A percentile compares a stretch with the other conserved stretches of the same genome.
Evolutionary conservation across 2,329 filamentous ascomycete species (phyloP).

Genomic region (Mycosphaerelloides madeirae): DNA sequence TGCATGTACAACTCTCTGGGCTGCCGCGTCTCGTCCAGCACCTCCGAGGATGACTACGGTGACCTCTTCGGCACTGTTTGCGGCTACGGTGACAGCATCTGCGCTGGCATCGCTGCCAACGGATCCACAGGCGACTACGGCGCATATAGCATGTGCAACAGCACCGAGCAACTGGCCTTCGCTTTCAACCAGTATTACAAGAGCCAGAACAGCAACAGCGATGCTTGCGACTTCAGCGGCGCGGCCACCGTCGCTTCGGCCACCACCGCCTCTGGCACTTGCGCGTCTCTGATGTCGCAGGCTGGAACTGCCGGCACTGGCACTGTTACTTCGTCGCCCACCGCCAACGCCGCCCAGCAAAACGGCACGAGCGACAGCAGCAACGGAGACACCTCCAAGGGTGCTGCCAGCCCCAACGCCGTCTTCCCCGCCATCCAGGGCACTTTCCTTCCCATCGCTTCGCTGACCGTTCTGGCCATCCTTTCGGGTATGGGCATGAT

Average conservation of each 20-base stretch:
- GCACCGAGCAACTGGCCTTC: constrained; percentile 66
- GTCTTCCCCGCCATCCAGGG: constrained; percentile 15
- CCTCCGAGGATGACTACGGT: constrained; percentile 57
- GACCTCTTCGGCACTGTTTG: constrained; percentile 72
- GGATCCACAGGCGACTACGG: constrained; percentile 66
- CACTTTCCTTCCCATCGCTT: constrained; percentile 24
- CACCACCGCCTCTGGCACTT: constrained; percentile 46
- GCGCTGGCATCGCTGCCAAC: constrained; percentile 65
- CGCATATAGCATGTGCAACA: constrained; percentile 71
- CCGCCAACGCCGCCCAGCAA: constrained; percentile 34
- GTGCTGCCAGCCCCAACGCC: constrained; percentile 19
- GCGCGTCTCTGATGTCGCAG: constrained; percentile 55
- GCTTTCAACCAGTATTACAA: constrained; percentile 70
- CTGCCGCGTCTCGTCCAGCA: constrained; percentile 61
- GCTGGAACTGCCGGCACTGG: constrained; percentile 60
- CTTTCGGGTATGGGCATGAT: constrained; percentile 32
- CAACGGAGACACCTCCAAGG: constrained; percentile 16
- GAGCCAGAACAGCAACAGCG: constrained; percentile 46
- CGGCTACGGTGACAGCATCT: constrained; percentile 52
- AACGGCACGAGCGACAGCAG: constrained; percentile 24
- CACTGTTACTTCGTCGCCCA: constrained; percentile 48
- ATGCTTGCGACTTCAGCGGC: constrained; percentile 68
- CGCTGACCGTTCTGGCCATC: constrained; percentile 23
- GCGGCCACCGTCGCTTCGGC: constrained; percentile 54
- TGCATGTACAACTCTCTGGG: constrained; percentile 76